Base-by-base conservation (phyloP, 2,329 filamentous ascomycete genomes). In the Aspergillus latus region DNA sequence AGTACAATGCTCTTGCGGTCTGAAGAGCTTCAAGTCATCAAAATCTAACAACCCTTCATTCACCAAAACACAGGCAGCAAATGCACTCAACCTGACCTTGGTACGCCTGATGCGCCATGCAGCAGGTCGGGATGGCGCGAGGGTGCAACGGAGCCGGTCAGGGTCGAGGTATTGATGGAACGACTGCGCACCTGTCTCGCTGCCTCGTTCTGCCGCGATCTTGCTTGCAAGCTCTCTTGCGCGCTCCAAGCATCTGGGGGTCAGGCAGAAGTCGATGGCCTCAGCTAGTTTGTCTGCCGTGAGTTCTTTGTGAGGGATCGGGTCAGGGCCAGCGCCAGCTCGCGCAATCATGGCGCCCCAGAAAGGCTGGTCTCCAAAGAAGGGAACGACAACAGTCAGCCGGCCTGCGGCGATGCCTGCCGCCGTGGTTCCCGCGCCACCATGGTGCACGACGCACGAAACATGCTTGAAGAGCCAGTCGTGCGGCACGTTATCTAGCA, bases 371-470 rank as follows among this genome's bases (percentile, higher is more conserved):
- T 84, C 81, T 29, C 81, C 81, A 59, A 84, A 84, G 62, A 84
- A 85, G 0, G 82, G 83, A 0, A 85, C 78, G n/a, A 85, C 75
- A 0, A 78, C 66, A 0, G 82, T 85, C 0, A 82, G 82, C 15
- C 73, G 69, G 0, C 77, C 81, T 43, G 80, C 74, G 2, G 72
- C 66, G 4, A 85, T 73, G 0, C 83, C 82, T 34, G 76, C 78
- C 1, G 83, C 82, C 2, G 82, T 84, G 0, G 82, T 84, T 2
- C 83, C 83, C 10, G 83, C 83, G 5, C 82, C 83, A n/a, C 82
- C 82, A 53, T 86, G 82, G 58, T 86, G 83, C 0, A 85, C 75
- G 0, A 85, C 82, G n/a, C 75, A 77, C 0, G 78, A 74, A 1
- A 84, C 81, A 16, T 76, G 74, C 56, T 81, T 74, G 61, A 85